Evolutionary conservation across 2,329 filamentous ascomycete species (phyloP).

Genomic region (Aphanoascus verrucosus): DNA sequence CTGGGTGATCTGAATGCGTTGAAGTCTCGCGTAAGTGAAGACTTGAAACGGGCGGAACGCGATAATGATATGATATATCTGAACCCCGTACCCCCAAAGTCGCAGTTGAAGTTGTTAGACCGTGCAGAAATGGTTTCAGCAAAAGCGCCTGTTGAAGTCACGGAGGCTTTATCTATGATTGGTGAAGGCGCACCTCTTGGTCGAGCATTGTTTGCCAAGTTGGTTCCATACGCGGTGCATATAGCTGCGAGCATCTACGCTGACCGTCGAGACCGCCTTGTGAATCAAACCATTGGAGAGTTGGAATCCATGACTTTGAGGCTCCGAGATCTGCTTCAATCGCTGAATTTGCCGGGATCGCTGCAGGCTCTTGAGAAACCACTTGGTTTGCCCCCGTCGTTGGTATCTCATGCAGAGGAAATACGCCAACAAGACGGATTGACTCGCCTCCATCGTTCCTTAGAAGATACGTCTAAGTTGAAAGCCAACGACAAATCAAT

Average conservation of each 20-base stretch:
- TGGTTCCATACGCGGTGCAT: constrained; percentile 93
- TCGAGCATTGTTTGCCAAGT: constrained; percentile 71
- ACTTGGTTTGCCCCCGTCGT: constrained; percentile 70
- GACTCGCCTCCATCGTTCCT: constrained; percentile 62
- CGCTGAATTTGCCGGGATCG: constrained; percentile 79
- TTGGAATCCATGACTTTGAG: constrained; percentile 70
- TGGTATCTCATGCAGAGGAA: constrained; percentile 87
- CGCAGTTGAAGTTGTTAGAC: constrained; percentile 74
- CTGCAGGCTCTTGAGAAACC: constrained; percentile 92
- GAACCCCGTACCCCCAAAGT: constrained; percentile 71
- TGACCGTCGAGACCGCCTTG: constrained; percentile 76
- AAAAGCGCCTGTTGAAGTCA: constrained; percentile 69
- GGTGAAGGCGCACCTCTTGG: constrained; percentile 74
- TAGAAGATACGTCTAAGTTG: constrained; percentile 84
- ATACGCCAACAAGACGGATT: constrained; percentile 83
- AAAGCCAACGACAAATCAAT: constrained; percentile 64
- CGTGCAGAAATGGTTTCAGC: constrained; percentile 79
- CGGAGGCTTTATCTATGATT: constrained; percentile 66
- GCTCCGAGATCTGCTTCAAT: constrained; percentile 67
- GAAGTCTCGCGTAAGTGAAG: constrained; percentile 72
- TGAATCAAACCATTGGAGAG: constrained; percentile 77
- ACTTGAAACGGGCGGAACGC: constrained; percentile 83
- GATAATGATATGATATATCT: constrained; percentile 96
- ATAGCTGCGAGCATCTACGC: constrained; percentile 92
- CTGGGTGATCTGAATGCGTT: constrained; percentile 71